Evolutionary conservation across 768 basidiomycete species (phyloP), one percentile per base, ranked within the genome.

Genomic region (Boletus sp.): DNA sequence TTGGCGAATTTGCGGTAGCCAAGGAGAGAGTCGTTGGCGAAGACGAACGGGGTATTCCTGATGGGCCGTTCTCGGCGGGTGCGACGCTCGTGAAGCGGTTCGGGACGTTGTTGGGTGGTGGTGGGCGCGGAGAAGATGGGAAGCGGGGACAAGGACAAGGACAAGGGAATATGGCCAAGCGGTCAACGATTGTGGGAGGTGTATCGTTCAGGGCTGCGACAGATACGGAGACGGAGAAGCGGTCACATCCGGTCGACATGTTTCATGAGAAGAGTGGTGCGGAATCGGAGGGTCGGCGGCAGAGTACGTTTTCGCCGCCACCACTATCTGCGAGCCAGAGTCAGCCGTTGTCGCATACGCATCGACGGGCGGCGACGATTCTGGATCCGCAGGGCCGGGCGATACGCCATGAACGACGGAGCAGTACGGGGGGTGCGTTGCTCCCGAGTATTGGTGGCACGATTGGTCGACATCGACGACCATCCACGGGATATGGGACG

Each of bases 21-120:
- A 74, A 75, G 59, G 61, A 64, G n/a, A 64, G 52, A 40, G 35
- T 64, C 7, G 70, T 44, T 17, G 64, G 61, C 13, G 60, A 57
- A 30, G 54, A 69, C 55, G 55, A 67, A 61, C 64, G 72, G 61
- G 45, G 29, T 10, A 30, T 21, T 19, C 69, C 64, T 43, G 63
- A 59, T 34, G 59, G 61, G 65, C 72, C 75, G 6, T 64, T 83
- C 48, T 77, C 83, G 0, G 77, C 85, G 6, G 84, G 86, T 19
- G 82, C 85, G 47, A 87, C 85, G 25, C 78, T 91, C n/a, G 86
- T 87, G 55, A 77, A 87, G 70, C 85, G 82, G 74, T 89, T 91
- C 64, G 87, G 87, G 39, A 87, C 83, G 55, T 68, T 91, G 63
- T 71, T 89, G 35, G 69, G 60, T 1, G 59, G 57, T 11, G 80